phyloP scores from a whole-genome alignment of 495 filamentous ascomycete genomes.

The Aspergillus wentii region DNA sequence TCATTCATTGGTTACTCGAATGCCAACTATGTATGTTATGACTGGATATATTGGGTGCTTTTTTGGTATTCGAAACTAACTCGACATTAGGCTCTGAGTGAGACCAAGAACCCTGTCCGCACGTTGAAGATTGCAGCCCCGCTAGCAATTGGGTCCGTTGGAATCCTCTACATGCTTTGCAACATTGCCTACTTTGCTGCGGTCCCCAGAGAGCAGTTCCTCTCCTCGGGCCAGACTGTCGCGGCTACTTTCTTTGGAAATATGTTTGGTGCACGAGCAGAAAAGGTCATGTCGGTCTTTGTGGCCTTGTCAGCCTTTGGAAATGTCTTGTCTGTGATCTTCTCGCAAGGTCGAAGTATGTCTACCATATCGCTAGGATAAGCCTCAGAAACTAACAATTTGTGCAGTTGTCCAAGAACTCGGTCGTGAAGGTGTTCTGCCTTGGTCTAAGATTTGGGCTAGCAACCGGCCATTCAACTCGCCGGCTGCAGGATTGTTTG shows the following conservation, averaged over 20 bases:
- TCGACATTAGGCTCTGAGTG: constrained; percentile 47
- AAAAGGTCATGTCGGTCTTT: constrained; percentile 61
- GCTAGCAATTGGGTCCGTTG: constrained; percentile 54
- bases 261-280: constrained; percentile 55
- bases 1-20: constrained; percentile 64
- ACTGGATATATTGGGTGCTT: background rate
- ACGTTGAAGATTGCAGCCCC: constrained; percentile 63
- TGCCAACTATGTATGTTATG: constrained; percentile 43
- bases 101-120: constrained; percentile 57
- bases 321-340: constrained; percentile 66
- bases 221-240: constrained; percentile 53
- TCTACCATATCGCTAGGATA: too few relatives aligned
- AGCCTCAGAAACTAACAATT: constrained; percentile 3
- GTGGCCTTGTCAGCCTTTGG: constrained; percentile 69
- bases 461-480: constrained; percentile 61
- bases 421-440: constrained; percentile 60
- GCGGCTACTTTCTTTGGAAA: constrained; percentile 64
- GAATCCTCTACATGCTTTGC: constrained; percentile 61
- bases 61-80: background rate
- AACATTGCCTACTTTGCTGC: constrained; percentile 73
- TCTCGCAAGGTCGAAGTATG: constrained; percentile 57
- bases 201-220: constrained; percentile 58
- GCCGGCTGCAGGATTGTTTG: constrained; percentile 55
- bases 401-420: constrained; percentile 54
- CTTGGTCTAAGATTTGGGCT: constrained; percentile 57